Conservation (phyloP, 2,329 filamentous ascomycete species). For the Calycina marina region DNA sequence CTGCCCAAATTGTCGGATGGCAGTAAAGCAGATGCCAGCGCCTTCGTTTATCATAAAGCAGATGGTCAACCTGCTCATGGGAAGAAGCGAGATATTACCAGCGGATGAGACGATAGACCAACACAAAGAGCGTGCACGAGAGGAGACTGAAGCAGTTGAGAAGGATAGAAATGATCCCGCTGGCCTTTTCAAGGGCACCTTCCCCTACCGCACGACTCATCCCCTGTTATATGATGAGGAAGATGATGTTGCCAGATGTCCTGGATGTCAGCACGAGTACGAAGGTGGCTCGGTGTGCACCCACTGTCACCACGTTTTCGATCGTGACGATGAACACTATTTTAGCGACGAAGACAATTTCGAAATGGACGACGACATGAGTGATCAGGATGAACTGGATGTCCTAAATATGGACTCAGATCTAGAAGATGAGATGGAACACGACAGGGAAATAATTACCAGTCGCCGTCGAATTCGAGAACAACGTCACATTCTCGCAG, state of each 20-base stretch:
- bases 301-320: constrained; percentile 40
- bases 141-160: constrained; percentile 45
- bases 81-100: constrained; percentile 43
- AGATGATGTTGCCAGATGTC: constrained; percentile 48
- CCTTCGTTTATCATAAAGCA: constrained; percentile 51
- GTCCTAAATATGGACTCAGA: constrained; percentile 7
- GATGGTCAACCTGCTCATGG: constrained; percentile 47
- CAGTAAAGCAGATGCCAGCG: constrained; percentile 42
- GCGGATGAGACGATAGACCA: constrained; percentile 47
- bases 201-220: constrained; percentile 4
- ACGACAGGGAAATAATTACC: no score
- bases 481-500: background rate
- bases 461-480: no score
- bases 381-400: constrained; percentile 18
- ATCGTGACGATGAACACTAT: constrained; percentile 28
- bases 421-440: constrained; percentile 2
- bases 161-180: constrained; percentile 38
- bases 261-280: constrained; percentile 46
- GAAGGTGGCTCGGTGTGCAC: constrained; percentile 39
- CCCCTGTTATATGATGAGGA: constrained; percentile 33
- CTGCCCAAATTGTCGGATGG: constrained; percentile 52
- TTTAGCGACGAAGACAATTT: constrained; percentile 32
- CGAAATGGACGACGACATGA: constrained; percentile 28
- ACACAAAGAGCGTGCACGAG: constrained; percentile 39
- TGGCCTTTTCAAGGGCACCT: constrained; percentile 47